Conservation (phyloP, 1,139 yeast genomes). For the Saccharomyces hybrid region DNA sequence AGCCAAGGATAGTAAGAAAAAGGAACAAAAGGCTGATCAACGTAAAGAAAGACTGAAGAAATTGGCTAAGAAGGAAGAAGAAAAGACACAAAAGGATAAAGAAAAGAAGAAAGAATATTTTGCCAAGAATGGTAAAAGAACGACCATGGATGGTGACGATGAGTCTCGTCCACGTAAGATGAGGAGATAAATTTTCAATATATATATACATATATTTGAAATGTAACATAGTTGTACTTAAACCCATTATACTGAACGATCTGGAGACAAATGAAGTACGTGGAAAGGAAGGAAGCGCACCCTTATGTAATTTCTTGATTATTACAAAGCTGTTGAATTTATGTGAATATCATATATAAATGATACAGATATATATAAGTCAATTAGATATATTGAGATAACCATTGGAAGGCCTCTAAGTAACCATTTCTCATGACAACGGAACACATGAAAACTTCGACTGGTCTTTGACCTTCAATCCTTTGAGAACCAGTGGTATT, state of each 20-base stretch:
- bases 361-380: neutral
- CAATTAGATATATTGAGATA: slow-evolving; percentile 76
- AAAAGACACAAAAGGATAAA: slow-evolving; percentile 64
- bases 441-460: slow-evolving; percentile 95
- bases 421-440: slow-evolving; percentile 96
- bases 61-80: slow-evolving; percentile 65
- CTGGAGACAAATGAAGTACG: neutral
- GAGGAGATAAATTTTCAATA: slow-evolving; percentile 17
- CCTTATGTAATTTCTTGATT: slow-evolving; percentile 1
- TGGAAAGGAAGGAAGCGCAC: too few species aligned
- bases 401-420: slow-evolving; percentile 94
- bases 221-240: neutral
- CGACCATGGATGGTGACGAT: slow-evolving; percentile 36
- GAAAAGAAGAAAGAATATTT: slow-evolving; percentile 86
- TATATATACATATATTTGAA: neutral
- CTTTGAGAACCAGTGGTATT: slow-evolving; percentile 81
- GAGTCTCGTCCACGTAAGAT: slow-evolving; percentile 21
- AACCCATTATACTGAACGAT: too few species aligned
- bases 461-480: slow-evolving; percentile 78
- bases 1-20: slow-evolving; percentile 77
- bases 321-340: neutral
- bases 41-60: slow-evolving; percentile 69
- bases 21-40: slow-evolving; percentile 67
- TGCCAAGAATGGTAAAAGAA: slow-evolving; percentile 61
- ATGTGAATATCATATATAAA: neutral